Percentiles rank a stretch among this genome's conserved stretches.
Evolutionary conservation across 768 basidiomycete species (phyloP).

Genomic region (Rhizopogon vesiculosus): DNA sequence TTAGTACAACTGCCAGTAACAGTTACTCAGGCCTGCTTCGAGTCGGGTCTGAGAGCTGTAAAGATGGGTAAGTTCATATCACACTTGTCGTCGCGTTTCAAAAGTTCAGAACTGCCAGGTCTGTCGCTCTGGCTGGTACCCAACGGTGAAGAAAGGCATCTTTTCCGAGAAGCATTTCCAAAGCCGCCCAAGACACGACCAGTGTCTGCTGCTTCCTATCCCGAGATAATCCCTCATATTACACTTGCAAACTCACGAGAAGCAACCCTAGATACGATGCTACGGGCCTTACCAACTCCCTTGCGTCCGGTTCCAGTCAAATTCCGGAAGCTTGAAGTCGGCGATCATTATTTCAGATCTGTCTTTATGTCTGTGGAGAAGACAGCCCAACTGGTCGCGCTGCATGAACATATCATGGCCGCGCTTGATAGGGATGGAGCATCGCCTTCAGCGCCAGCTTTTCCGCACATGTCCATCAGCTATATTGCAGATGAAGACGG

Average conservation of each 20-base stretch:
- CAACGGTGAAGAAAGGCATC: slow-evolving; percentile 32
- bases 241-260: slow-evolving; percentile 41
- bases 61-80: not conserved
- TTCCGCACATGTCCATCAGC: slow-evolving; percentile 70
- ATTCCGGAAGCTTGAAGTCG: slow-evolving; percentile 53
- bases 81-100: not conserved
- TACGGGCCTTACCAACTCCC: slow-evolving; percentile 32
- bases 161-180: slow-evolving; percentile 46
- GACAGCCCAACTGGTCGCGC: slow-evolving; percentile 36
- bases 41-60: no score
- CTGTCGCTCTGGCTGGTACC: slow-evolving; percentile 73
- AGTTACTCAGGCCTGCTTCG: no score
- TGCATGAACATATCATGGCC: slow-evolving; percentile 46
- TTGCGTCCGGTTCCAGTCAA: slow-evolving; percentile 33
- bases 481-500: slow-evolving; percentile 70
- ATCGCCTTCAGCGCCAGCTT: slow-evolving; percentile 48
- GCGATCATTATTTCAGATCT: slow-evolving; percentile 66
- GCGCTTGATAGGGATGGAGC: slow-evolving; percentile 28
- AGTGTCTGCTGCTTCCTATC: slow-evolving; percentile 42
- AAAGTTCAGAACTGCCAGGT: slow-evolving; percentile 30
- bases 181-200: slow-evolving; percentile 11
- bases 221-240: slow-evolving; percentile 63
- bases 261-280: slow-evolving; percentile 20
- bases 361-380: slow-evolving; percentile 53
- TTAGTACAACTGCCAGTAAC: no score